These are phyloP conservation scores for Eimeria tenella DNA, from an alignment of 169 alveolate genomes.

Conservation along the genomic window DNA sequence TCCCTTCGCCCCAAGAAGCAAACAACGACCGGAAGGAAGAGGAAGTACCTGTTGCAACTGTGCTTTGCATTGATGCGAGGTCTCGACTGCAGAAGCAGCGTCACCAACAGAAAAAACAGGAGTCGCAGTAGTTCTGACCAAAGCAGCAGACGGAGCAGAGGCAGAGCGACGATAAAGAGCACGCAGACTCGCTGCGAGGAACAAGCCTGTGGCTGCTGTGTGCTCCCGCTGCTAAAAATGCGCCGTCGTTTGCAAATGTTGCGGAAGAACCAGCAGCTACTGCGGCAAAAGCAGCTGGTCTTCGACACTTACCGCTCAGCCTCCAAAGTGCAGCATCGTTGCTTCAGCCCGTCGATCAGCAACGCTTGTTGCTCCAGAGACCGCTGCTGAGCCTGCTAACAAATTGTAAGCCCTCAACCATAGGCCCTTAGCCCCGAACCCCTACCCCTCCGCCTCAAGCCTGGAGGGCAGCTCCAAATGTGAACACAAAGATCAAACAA, in stretches of 20 bases:
- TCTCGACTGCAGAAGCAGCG: background rate
- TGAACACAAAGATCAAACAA: no score
- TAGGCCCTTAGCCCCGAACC: background rate
- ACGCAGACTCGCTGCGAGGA: no score
- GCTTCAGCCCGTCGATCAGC: background rate
- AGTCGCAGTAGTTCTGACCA: background rate
- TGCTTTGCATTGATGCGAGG: background rate
- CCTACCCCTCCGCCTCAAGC: no score
- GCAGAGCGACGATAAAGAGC: background rate
- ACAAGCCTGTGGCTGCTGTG: no score
- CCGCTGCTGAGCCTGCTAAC: background rate
- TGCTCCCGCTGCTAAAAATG: no score
- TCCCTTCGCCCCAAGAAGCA: background rate
- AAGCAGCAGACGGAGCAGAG: background rate
- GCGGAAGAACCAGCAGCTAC: no score
- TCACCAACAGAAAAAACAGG: background rate
- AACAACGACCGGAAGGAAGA: background rate
- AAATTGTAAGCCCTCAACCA: background rate
- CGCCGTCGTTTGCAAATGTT: no score
- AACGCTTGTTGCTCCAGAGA: background rate
- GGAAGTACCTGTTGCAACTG: background rate
- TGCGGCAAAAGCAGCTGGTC: background rate
- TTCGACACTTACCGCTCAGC: background rate
- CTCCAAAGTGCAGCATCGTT: background rate
- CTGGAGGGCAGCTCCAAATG: no score